Conservation (phyloP, 2,329 filamentous ascomycete species). For the Paramyrothecium sp. region DNA sequence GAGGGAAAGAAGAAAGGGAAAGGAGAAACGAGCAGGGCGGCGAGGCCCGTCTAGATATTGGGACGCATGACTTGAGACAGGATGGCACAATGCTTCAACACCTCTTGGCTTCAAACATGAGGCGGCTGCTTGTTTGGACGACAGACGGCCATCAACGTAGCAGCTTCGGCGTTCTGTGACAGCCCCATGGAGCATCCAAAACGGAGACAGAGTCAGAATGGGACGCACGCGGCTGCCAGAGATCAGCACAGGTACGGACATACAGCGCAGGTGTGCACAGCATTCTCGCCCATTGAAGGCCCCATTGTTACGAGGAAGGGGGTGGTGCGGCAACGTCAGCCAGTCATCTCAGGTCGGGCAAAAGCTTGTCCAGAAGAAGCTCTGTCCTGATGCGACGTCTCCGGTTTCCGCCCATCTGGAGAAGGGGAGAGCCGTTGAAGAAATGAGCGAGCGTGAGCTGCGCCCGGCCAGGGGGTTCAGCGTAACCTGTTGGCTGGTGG, state of each 20-base stretch:
- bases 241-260: too few relatives aligned
- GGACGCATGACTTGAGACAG: not conserved
- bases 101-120: not conserved
- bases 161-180: not conserved
- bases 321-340: too few relatives aligned
- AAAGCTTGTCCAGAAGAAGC: not conserved
- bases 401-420: not conserved
- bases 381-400: not conserved
- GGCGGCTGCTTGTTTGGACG: not conserved
- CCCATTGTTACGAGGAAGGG: too few relatives aligned
- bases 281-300: too few relatives aligned
- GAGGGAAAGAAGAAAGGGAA: not conserved
- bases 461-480: too few relatives aligned
- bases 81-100: not conserved
- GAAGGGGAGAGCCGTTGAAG: not conserved
- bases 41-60: not conserved
- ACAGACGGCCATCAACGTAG: not conserved
- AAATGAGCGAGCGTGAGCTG: too few relatives aligned
- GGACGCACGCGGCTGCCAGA: not conserved
- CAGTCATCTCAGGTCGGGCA: not conserved
- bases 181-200: not conserved
- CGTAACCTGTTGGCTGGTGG: too few relatives aligned
- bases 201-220: not conserved
- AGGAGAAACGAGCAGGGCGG: not conserved
- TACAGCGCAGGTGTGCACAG: too few relatives aligned